Evolutionary conservation across 441 rosid genomes (phyloP).

Genomic region (Adansonia madagascariensis): DNA sequence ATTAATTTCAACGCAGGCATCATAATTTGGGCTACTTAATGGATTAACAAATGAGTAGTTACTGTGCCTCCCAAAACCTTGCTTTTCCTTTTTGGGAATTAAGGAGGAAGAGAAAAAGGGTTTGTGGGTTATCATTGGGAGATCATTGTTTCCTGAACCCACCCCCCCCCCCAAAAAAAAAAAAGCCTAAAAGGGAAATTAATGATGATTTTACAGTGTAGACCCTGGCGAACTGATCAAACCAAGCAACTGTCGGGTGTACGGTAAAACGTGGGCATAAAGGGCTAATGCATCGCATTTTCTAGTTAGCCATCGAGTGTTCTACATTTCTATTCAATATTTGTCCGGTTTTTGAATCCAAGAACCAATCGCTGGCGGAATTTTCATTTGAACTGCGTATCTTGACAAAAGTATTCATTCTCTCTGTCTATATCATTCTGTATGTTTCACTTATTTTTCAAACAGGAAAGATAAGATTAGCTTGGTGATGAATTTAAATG

Average conservation of each 20-base stretch:
- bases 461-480: no score
- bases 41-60: background rate
- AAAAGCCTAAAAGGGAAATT: background rate
- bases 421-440: background rate
- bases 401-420: background rate
- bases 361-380: background rate
- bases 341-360: background rate
- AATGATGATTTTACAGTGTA: background rate
- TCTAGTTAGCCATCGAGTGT: background rate
- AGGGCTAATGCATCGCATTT: background rate
- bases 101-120: background rate
- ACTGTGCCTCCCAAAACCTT: background rate
- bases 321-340: background rate
- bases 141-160: constrained; percentile 21
- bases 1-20: background rate
- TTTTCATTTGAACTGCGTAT: background rate
- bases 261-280: constrained; percentile 31
- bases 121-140: constrained; percentile 31
- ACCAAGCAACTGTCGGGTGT: constrained; percentile 9
- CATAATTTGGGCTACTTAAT: background rate
- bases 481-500: no score
- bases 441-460: background rate
- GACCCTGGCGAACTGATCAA: no score
- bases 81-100: background rate
- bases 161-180: background rate